A percentile compares a stretch with the other conserved stretches of the same genome.
These are phyloP conservation scores for Detonula confervacea DNA, from an alignment of 352 stramenopile species.

Conservation along the genomic window DNA sequence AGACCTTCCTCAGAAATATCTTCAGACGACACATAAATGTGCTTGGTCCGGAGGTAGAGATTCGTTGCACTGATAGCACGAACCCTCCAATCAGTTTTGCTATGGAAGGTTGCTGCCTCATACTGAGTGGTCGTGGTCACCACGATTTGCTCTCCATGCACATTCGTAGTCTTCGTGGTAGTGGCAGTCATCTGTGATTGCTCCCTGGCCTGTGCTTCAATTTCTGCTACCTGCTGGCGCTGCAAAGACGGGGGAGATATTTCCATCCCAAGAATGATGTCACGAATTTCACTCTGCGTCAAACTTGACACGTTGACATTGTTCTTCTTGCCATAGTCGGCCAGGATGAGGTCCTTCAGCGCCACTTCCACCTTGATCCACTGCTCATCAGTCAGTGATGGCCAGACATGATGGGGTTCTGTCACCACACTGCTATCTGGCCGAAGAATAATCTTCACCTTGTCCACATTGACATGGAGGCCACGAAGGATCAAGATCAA, in stretches of 20 bases:
- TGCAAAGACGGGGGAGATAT: constrained; percentile 99
- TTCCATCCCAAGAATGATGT: constrained; percentile 99
- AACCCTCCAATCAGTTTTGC: constrained; percentile 99
- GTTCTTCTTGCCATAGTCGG: constrained; percentile 99
- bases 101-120: constrained; percentile 99
- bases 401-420: constrained; percentile 99
- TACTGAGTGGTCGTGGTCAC: constrained; percentile 99
- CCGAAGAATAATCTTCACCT: constrained; percentile 93
- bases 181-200: constrained; percentile 98
- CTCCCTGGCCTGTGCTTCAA: constrained; percentile 98
- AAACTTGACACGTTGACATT: constrained; percentile 99
- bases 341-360: constrained; percentile 99
- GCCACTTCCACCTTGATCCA: constrained; percentile 99
- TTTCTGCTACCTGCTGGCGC: constrained; percentile 99
- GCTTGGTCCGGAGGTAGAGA: constrained; percentile 97
- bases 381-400: constrained; percentile 97
- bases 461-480: constrained; percentile 94
- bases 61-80: constrained; percentile 98
- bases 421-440: constrained; percentile 99
- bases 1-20: constrained; percentile 97
- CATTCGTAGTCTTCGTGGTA: constrained; percentile 99
- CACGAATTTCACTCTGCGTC: constrained; percentile 99
- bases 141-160: constrained; percentile 99
- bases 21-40: constrained; percentile 99
- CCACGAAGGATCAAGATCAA: constrained; percentile 99